These are phyloP conservation scores for Citrullus amarus DNA, from an alignment of 306 rosid genomes.

Conservation along the genomic window DNA sequence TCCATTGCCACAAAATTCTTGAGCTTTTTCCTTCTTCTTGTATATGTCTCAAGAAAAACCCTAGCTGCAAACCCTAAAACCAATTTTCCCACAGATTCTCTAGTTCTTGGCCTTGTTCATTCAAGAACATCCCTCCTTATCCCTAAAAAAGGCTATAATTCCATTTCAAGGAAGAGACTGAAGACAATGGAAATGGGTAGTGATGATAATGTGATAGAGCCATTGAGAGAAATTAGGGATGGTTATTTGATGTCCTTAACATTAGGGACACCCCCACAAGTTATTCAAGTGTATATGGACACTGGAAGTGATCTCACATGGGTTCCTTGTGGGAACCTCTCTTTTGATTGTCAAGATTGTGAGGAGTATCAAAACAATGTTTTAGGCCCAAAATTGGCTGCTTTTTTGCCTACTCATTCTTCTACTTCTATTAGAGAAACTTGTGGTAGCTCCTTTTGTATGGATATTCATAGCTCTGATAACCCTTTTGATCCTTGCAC, in stretches of 20 bases:
- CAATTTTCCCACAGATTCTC: background rate
- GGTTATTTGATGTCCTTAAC: constrained; percentile 33
- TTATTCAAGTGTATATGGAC: constrained; percentile 38
- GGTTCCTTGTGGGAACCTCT: constrained; percentile 46
- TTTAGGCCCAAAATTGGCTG: constrained; percentile 5
- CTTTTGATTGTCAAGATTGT: constrained; percentile 39
- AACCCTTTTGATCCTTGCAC: constrained; percentile 29
- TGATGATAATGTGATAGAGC: constrained; percentile 24
- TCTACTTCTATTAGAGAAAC: constrained; percentile 31
- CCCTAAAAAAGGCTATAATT: constrained; percentile 10
- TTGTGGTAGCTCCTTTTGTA: constrained; percentile 30
- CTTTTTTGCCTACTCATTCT: constrained; percentile 32
- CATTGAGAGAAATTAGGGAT: constrained; percentile 36
- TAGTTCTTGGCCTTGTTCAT: constrained; percentile 27
- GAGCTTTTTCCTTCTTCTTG: constrained; percentile 7
- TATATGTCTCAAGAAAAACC: constrained; percentile 3
- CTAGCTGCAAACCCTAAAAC: background rate
- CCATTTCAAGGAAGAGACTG: constrained; percentile 1
- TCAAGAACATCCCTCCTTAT: constrained; percentile 19
- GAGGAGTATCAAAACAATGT: constrained; percentile 18
- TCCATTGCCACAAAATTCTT: background rate
- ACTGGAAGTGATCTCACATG: constrained; percentile 53
- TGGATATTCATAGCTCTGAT: constrained; percentile 40
- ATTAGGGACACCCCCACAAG: constrained; percentile 43
- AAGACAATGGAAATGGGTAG: constrained; percentile 4